Conservation (phyloP, 1,284 basidiomycete species). For the Ganoderma lingzhi region DNA sequence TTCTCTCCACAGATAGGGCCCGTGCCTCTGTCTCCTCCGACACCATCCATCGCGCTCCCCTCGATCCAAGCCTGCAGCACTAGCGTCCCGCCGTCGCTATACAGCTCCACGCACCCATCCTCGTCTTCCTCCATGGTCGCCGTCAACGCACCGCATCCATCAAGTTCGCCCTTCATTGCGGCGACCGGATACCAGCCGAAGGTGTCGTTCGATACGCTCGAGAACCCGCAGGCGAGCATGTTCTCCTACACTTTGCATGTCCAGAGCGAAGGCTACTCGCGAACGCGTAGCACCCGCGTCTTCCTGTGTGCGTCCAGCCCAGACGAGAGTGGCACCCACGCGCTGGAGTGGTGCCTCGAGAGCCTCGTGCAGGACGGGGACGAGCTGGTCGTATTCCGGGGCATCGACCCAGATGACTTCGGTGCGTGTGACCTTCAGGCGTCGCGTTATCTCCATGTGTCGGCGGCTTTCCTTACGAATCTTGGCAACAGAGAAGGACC, state of each 20-base stretch:
- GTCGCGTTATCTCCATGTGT: not conserved
- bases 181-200: slow-evolving; percentile 77
- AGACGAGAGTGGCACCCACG: slow-evolving; percentile 87
- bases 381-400: slow-evolving; percentile 92
- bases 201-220: slow-evolving; percentile 73
- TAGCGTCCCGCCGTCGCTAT: slow-evolving; percentile 21
- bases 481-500: slow-evolving; percentile 67
- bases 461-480: not conserved
- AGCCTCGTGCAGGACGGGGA: slow-evolving; percentile 92
- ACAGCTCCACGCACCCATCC: slow-evolving; percentile 20
- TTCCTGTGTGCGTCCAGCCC: slow-evolving; percentile 92
- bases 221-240: slow-evolving; percentile 50
- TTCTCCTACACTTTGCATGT: slow-evolving; percentile 78
- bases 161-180: slow-evolving; percentile 39
- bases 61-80: slow-evolving; percentile 24
- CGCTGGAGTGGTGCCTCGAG: slow-evolving; percentile 91
- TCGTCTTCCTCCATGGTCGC: slow-evolving; percentile 27
- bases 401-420: slow-evolving; percentile 86
- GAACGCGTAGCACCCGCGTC: slow-evolving; percentile 84
- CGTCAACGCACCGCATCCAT: slow-evolving; percentile 21
- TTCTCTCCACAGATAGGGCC: slow-evolving; percentile 25
- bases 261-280: slow-evolving; percentile 85
- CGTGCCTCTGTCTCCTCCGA: slow-evolving; percentile 29
- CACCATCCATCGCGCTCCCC: slow-evolving; percentile 26
- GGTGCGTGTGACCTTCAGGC: slow-evolving; percentile 49